phyloP scores from a whole-genome alignment of 805 yeast species.

The Yamadazyma akitaensis region DNA sequence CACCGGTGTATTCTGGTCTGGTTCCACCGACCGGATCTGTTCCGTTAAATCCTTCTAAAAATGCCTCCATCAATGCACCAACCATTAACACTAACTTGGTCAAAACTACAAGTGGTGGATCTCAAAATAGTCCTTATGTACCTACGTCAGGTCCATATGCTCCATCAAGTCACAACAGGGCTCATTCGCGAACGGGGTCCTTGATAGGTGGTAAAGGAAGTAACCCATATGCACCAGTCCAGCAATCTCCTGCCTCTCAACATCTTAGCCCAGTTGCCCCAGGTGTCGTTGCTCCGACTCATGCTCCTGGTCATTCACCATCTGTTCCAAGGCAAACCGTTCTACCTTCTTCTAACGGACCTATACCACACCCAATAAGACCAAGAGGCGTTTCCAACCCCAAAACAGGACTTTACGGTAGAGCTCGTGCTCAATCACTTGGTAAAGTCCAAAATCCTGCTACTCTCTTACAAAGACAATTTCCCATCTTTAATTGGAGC shows the following conservation, averaged over 20 bases:
- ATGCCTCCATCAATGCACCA: conserved; percentile 11
- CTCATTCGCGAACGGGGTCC: conserved; percentile 40
- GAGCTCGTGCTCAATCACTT: conserved; percentile 26
- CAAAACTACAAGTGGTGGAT: conserved; percentile 17
- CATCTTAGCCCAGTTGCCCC: not conserved
- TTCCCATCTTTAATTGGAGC: conserved; percentile 72
- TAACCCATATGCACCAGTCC: conserved; percentile 40
- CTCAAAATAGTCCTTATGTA: conserved; percentile 37
- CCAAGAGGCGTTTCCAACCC: conserved; percentile 16
- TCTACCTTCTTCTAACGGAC: not conserved
- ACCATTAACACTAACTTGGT: conserved; percentile 24
- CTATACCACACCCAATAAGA: conserved; percentile 1
- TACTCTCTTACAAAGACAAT: conserved; percentile 56
- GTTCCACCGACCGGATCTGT: not conserved
- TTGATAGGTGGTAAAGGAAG: conserved; percentile 38
- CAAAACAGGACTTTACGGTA: conserved; percentile 16
- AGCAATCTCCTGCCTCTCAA: not conserved
- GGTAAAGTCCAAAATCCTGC: conserved; percentile 47
- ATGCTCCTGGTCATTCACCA: not conserved
- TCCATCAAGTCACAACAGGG: conserved; percentile 31
- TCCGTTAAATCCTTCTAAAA: conserved; percentile 3
- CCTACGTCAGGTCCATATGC: conserved; percentile 46
- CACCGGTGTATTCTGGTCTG: not conserved
- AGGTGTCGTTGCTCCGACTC: conserved; percentile 1
- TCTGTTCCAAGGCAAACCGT: not conserved